Conservation (phyloP, 352 stramenopile genomes). For the Plasmopara muralis region DNA sequence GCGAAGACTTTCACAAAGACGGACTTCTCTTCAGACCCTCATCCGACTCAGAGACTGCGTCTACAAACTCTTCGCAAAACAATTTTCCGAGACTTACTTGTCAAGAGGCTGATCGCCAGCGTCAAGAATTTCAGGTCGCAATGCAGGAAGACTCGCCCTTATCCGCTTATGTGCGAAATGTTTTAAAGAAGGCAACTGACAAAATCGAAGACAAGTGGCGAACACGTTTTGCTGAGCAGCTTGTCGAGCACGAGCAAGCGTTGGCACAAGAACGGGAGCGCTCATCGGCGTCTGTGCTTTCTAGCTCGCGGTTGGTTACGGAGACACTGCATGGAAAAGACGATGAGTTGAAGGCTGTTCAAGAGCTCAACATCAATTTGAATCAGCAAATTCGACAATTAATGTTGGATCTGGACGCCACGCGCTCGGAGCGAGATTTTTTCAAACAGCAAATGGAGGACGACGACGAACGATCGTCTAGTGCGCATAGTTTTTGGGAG, state of each 20-base stretch:
- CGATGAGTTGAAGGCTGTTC: conserved; percentile 63
- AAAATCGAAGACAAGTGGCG: conserved; percentile 84
- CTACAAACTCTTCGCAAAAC: conserved; percentile 29
- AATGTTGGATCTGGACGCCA: conserved; percentile 59
- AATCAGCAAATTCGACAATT: conserved; percentile 63
- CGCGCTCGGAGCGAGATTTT: conserved; percentile 60
- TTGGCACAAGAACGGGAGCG: conserved; percentile 59
- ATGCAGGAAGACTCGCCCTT: conserved; percentile 60
- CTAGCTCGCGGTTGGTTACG: conserved; percentile 56
- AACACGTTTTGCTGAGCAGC: conserved; percentile 56
- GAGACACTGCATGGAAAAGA: conserved; percentile 74
- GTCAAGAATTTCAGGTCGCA: conserved; percentile 29
- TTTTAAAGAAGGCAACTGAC: conserved; percentile 68
- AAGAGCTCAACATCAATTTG: conserved; percentile 55
- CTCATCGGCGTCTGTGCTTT: conserved; percentile 54
- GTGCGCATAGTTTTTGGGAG: conserved; percentile 73
- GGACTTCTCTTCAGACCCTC: conserved; percentile 13
- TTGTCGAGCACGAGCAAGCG: conserved; percentile 60
- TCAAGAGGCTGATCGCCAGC: conserved; percentile 30
- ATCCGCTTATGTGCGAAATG: conserved; percentile 64
- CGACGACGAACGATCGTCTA: conserved; percentile 64
- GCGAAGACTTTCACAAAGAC: conserved; percentile 20
- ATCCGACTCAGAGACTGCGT: conserved; percentile 28
- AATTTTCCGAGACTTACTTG: conserved; percentile 26
- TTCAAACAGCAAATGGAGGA: conserved; percentile 65